These are phyloP conservation scores for Lathyrus tuberosus DNA, from an alignment of 306 rosid species.

Conservation along the genomic window DNA sequence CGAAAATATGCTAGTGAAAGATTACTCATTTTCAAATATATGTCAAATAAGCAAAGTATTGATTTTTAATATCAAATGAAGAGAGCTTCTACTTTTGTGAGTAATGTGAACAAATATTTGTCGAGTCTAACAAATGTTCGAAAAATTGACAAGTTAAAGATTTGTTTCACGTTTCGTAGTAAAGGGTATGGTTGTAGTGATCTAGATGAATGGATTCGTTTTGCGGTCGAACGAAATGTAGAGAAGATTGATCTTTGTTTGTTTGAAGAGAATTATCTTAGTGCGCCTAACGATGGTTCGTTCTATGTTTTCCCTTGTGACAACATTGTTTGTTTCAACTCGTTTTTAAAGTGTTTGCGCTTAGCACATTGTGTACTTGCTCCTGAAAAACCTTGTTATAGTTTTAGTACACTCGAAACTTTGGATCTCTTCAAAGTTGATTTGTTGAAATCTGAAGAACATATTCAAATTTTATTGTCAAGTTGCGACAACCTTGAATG, in stretches of 20 bases:
- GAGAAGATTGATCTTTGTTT: slow-evolving; percentile 47
- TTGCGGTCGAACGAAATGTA: slow-evolving; percentile 29
- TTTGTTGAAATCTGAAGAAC: slow-evolving; percentile 22
- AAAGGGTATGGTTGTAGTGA: not conserved
- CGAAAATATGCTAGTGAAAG: slow-evolving; percentile 34
- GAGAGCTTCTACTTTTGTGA: slow-evolving; percentile 22
- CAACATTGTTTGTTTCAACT: slow-evolving; percentile 1
- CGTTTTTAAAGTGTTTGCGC: slow-evolving; percentile 29
- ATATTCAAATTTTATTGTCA: slow-evolving; percentile 28
- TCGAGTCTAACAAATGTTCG: not conserved
- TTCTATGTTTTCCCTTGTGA: slow-evolving; percentile 43
- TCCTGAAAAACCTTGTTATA: not conserved
- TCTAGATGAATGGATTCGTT: slow-evolving; percentile 40
- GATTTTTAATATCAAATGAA: not conserved
- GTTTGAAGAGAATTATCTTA: slow-evolving; percentile 33
- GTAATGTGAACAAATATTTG: slow-evolving; percentile 30
- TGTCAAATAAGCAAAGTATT: not conserved
- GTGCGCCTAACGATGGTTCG: slow-evolving; percentile 3
- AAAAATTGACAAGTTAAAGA: slow-evolving; percentile 30
- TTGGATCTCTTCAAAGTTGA: slow-evolving; percentile 40
- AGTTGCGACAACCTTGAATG: slow-evolving; percentile 35
- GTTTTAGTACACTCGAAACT: slow-evolving; percentile 31
- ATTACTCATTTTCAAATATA: not conserved
- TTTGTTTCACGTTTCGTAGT: slow-evolving; percentile 37
- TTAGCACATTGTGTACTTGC: slow-evolving; percentile 44